Conservation (phyloP, 441 rosid species). For the Macaranga tanarius region DNA sequence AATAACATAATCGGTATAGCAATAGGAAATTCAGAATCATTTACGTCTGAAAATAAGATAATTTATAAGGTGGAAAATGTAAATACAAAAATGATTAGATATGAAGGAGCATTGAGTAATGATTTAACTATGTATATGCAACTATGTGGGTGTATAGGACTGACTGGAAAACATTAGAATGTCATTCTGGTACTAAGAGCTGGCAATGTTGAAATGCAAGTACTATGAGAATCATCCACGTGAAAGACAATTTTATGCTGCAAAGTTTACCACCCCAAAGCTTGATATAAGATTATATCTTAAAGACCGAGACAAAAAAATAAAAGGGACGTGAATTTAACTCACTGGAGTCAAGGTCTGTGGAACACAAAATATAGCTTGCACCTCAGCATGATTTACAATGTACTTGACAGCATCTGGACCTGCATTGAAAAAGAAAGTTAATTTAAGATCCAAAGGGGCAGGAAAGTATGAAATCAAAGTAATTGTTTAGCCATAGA, state of each 20-base stretch:
- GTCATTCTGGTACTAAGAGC: background rate
- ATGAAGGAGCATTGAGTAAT: background rate
- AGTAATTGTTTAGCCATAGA: slow-evolving; percentile 15
- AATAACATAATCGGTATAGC: slow-evolving; percentile 9
- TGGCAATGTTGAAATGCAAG: background rate
- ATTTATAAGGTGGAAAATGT: background rate
- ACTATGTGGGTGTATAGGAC: background rate
- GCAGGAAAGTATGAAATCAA: slow-evolving; percentile 20
- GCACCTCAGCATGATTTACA: slow-evolving; percentile 78
- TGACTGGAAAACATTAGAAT: background rate
- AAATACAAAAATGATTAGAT: background rate
- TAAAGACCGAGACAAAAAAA: background rate
- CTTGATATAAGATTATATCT: slow-evolving; percentile 5
- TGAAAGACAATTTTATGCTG: background rate
- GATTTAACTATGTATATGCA: background rate
- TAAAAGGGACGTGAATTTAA: slow-evolving; percentile 17
- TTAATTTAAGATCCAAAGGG: slow-evolving; percentile 17
- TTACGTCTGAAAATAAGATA: slow-evolving; percentile 12
- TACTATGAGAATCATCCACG: background rate
- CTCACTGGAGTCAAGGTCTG: slow-evolving; percentile 77
- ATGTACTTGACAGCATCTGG: slow-evolving; percentile 95
- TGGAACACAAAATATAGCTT: slow-evolving; percentile 90
- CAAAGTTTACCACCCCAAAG: slow-evolving; percentile 4
- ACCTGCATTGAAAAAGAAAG: slow-evolving; percentile 49
- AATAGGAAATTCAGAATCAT: slow-evolving; percentile 14